Conservation (phyloP, 768 basidiomycete genomes). For the Lentinula guzmanii region DNA sequence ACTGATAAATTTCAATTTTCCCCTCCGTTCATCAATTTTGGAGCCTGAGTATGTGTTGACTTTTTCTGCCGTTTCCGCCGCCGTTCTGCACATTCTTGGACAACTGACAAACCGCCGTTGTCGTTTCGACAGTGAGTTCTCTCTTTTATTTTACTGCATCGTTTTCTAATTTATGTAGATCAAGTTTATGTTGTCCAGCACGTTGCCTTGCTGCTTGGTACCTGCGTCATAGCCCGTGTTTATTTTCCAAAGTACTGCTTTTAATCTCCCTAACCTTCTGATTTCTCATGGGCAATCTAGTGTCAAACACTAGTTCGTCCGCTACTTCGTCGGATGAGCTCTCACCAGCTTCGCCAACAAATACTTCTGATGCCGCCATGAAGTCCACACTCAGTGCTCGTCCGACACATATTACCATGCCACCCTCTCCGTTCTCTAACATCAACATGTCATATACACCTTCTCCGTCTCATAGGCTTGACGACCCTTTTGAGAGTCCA, state of each 20-base stretch:
- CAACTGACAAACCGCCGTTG: background rate
- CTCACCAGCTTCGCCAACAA: background rate
- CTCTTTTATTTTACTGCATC: background rate
- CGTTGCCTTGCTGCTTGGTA: background rate
- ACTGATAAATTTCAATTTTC: background rate
- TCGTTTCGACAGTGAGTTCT: background rate
- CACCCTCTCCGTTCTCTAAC: conserved; percentile 24
- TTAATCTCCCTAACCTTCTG: conserved; percentile 1
- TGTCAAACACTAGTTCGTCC: conserved; percentile 5
- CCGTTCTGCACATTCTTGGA: background rate
- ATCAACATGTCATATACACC: conserved; percentile 21
- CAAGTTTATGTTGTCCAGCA: conserved; percentile 11
- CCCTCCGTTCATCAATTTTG: background rate
- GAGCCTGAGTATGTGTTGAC: background rate
- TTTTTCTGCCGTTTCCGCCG: background rate
- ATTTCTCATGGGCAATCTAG: conserved; percentile 14
- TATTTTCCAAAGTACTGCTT: conserved; percentile 10
- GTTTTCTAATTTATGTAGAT: background rate
- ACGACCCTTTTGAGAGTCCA: conserved; percentile 29
- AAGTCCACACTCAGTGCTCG: conserved; percentile 20
- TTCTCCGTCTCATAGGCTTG: conserved; percentile 27
- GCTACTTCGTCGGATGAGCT: conserved; percentile 4
- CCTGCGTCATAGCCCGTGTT: conserved; percentile 14
- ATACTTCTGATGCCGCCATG: conserved; percentile 1
- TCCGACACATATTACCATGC: conserved; percentile 27